phyloP scores from a whole-genome alignment of 345 rosid genomes.

The Lepidium didymum region DNA sequence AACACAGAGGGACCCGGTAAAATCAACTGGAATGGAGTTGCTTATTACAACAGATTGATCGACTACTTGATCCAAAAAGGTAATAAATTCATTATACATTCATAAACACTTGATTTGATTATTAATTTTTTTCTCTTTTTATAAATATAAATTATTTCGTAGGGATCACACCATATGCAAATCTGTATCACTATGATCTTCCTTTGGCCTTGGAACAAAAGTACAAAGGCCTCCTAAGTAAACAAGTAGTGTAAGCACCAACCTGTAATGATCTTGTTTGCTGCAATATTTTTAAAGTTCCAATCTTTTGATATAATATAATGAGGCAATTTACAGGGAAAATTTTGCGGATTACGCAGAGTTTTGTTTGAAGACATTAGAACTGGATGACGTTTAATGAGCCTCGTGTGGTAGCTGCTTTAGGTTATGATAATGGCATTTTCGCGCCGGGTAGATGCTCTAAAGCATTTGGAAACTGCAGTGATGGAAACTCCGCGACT shows the following conservation, averaged over 20 bases:
- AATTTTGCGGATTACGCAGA: constrained; percentile 87
- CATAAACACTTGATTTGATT: not conserved
- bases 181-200: constrained; percentile 90
- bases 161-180: constrained; percentile 91
- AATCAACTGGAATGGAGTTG: constrained; percentile 89
- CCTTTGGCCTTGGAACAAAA: constrained; percentile 75
- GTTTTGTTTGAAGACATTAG: constrained; percentile 84
- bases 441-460: constrained; percentile 90
- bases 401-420: constrained; percentile 84
- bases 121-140: not conserved
- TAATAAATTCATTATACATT: not conserved
- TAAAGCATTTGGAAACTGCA: constrained; percentile 79
- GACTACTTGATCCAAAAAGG: constrained; percentile 67
- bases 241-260: constrained; percentile 62
- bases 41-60: constrained; percentile 79
- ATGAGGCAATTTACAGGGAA: constrained; percentile 37
- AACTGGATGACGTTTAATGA: constrained; percentile 97
- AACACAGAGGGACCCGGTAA: constrained; percentile 74
- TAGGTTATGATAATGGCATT: constrained; percentile 80
- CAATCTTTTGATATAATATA: not conserved
- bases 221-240: constrained; percentile 60
- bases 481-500: constrained; percentile 70
- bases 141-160: not conserved
- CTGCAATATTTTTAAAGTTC: not conserved
- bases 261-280: not conserved